Conservation (phyloP, 495 filamentous ascomycete species). For the Aspergillus egyptiacus region DNA sequence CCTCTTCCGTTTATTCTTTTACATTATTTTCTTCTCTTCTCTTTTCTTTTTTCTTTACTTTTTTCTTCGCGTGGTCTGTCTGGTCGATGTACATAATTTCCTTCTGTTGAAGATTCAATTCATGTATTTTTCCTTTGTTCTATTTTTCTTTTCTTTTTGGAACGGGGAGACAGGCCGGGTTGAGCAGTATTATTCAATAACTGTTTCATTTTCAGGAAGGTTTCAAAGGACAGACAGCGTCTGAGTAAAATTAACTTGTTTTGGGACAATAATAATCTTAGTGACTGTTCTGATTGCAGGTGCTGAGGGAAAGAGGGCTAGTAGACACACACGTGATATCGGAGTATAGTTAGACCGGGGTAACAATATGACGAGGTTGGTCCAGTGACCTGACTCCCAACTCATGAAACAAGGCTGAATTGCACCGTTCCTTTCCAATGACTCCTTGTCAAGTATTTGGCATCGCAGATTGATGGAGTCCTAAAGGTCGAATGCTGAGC, state of each 20-base stretch:
- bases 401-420: background rate
- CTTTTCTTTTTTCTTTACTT: constrained; percentile 1
- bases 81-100: constrained; percentile 6
- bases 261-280: no score
- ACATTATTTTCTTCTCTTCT: constrained; percentile 9
- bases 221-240: no score
- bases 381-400: constrained; percentile 4
- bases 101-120: background rate
- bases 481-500: constrained; percentile 8
- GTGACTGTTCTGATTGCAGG: background rate
- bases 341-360: constrained; percentile 9
- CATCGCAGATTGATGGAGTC: background rate
- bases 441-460: background rate
- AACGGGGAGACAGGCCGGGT: no score
- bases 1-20: constrained; percentile 8
- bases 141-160: no score
- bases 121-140: constrained; percentile 1
- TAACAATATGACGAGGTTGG: constrained; percentile 13
- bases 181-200: no score
- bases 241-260: no score
- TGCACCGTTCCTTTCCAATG: background rate
- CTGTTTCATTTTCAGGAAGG: no score
- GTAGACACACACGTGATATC: constrained; percentile 3
- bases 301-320: background rate
- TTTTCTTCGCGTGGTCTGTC: no score